Base-by-base conservation (phyloP, 1,284 basidiomycete species). In the Veloporphyrellus conicus region DNA sequence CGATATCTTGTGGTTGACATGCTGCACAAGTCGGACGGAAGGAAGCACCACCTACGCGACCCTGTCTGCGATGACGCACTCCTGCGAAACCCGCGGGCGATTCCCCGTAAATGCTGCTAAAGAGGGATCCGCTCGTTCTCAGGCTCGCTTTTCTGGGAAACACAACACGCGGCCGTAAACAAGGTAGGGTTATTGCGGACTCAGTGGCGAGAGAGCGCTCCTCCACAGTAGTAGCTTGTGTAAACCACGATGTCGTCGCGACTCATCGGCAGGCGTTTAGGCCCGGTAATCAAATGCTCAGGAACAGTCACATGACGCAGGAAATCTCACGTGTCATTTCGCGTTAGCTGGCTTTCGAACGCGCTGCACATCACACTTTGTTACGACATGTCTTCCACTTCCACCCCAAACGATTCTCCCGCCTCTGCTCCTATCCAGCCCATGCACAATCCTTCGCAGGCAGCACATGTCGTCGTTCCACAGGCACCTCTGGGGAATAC, bases 371-470 rank as follows among this genome's bases (percentile, higher is more conserved):
- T 14, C 6, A 12, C 5, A 37, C 10, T 22, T 12, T 10, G 33
- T 35, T 3, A 20, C 34, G 19, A 11, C 34, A 87, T 87, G 84
- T 86, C 84, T 45, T 56, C 78, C 39, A 71, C 73, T 15, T 73
- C 81, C 28, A 74, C 77, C 16, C 79, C 83, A 48, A 78, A 72
- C 47, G 82, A 83, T 53, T 86, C 86, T 34, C 83, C 86, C 41
- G 61, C 67, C 41, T 69, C 71, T 33, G 71, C 74, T 3, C 75
- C 78, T 44, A 79, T 92, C 50, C 82, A 88, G 58, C 88, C 91
- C 9, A 75, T 93, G 58, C 90, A 93, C 68, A 86, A 91, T 63
- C 90, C 90, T 15, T 75, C 76, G 0, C 84, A 87, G 57, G 83
- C 86, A 34, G 90, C 91, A 2, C 79, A 84, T 55, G 74, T 93